Evolutionary conservation across 225 moss, liverwort and hornwort genomes (phyloP), one percentile per base, ranked within the genome.

Genomic region (Pleurozium schreberi): DNA sequence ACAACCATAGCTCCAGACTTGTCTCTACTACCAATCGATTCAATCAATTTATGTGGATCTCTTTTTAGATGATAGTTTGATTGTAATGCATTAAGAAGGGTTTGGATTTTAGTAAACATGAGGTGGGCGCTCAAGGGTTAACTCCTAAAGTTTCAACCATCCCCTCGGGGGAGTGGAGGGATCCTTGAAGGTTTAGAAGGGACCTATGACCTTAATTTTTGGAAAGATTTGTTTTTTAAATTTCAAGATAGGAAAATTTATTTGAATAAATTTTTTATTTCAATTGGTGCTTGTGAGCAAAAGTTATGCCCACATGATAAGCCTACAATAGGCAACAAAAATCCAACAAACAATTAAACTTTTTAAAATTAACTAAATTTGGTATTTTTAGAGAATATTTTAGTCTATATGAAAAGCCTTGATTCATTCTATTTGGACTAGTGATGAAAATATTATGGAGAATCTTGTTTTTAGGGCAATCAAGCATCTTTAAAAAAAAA

Each of bases 231-330:
- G n/a, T n/a, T 73, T 45, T 73, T 73, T 28, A 0, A 6, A 27
- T 28, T 45, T 43, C 3, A 7, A 19, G 1, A 47, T 49, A 18
- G 7, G 4, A 47, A 74, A 49, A 19, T 7, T 31, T 1, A 6
- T 47, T 74, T 18, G 1, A 18, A 31, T 45, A 30, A 30, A 4
- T 10, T 30, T 27, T 6, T 74, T 47, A 45, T 30, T 47, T 74
- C 18, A 47, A 18, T 47, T 6, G 7, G 31, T 30, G 2, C 19
- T 31, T 0, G 0, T 0, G 11, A 74, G 7, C 6, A 31, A 49
- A 47, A 47, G 0, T 31, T 49, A 20, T 33, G 19, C 12, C n/a
- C n/a, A n/a, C 1, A 33, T 75, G 0, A 31, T 11, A 49, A 33
- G 49, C 4, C 18, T 1, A 1, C 31, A 75, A 31, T 31, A 75